phyloP scores from a whole-genome alignment of 352 stramenopile species.

The Paralagenidium karlingii region DNA sequence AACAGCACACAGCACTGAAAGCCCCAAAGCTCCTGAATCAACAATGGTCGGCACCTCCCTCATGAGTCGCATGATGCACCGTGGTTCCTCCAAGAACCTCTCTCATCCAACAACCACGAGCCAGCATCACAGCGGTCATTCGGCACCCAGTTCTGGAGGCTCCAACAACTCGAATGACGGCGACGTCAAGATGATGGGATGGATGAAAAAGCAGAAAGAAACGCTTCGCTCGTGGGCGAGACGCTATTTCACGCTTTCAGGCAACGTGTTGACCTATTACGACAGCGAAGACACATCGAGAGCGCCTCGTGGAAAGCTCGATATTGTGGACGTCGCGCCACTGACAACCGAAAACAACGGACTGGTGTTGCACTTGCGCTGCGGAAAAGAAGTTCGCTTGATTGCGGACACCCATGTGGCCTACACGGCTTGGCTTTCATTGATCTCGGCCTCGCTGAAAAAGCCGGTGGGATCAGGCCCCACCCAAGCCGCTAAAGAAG shows the following conservation, averaged over 20 bases:
- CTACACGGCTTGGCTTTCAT: constrained; percentile 62
- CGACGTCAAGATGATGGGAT: constrained; percentile 69
- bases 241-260: constrained; percentile 61
- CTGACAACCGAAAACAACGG: constrained; percentile 69
- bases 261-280: constrained; percentile 64
- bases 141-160: not conserved
- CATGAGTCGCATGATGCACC: too few relatives aligned
- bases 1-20: too few relatives aligned
- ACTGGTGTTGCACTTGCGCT: constrained; percentile 45
- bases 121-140: too few relatives aligned
- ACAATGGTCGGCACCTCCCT: too few relatives aligned
- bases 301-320: constrained; percentile 40
- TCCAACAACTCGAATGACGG: constrained; percentile 45
- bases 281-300: constrained; percentile 63
- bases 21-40: too few relatives aligned
- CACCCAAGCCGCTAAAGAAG: constrained; percentile 50
- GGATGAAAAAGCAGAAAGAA: constrained; percentile 79
- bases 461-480: constrained; percentile 25
- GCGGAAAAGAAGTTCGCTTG: constrained; percentile 57
- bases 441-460: constrained; percentile 53
- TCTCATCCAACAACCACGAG: too few relatives aligned
- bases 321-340: constrained; percentile 53
- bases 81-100: too few relatives aligned
- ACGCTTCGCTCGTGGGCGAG: constrained; percentile 52
- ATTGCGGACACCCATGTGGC: constrained; percentile 70